Percentiles rank a stretch among this genome's conserved stretches.
Evolutionary conservation across 2,329 filamentous ascomycete genomes (phyloP).

Genomic region (Clonostachys chloroleuca): DNA sequence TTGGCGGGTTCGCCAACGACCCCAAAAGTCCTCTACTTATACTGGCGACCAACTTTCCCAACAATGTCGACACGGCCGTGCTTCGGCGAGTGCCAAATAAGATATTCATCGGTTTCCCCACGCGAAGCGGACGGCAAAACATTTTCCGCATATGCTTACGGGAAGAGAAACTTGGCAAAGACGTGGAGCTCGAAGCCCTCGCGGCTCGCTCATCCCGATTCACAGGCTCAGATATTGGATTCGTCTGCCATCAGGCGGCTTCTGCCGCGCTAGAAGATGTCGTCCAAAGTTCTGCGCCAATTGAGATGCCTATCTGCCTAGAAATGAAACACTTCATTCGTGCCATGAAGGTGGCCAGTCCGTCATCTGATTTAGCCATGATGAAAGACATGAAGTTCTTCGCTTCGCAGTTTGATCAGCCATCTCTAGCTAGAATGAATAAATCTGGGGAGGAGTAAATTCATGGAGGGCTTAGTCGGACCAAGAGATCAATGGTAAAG

Average conservation of each 20-base stretch:
- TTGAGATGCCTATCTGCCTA: too few relatives aligned
- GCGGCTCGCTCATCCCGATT: background rate
- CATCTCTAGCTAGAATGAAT: too few relatives aligned
- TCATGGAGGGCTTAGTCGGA: too few relatives aligned
- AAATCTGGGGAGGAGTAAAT: too few relatives aligned
- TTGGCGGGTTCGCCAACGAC: background rate
- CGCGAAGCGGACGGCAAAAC: background rate
- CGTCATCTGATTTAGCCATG: too few relatives aligned
- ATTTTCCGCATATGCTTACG: background rate
- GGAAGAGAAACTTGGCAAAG: background rate
- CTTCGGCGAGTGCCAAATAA: background rate
- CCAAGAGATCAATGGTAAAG: too few relatives aligned
- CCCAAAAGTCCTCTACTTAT: background rate
- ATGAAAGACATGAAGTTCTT: too few relatives aligned
- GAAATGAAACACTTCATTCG: too few relatives aligned
- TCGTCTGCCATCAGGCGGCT: background rate
- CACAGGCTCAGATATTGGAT: background rate
- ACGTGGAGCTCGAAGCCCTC: background rate
- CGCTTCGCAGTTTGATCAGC: too few relatives aligned
- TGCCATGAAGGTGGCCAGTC: too few relatives aligned
- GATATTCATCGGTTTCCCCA: background rate
- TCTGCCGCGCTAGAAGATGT: too few relatives aligned
- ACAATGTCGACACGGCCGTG: background rate
- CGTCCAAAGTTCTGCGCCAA: too few relatives aligned
- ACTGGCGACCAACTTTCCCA: background rate